Percentiles rank a stretch among this genome's conserved stretches.
These are phyloP conservation scores for Avena sativa DNA, from an alignment of 176 grass and related monocot genomes.

Conservation along the genomic window DNA sequence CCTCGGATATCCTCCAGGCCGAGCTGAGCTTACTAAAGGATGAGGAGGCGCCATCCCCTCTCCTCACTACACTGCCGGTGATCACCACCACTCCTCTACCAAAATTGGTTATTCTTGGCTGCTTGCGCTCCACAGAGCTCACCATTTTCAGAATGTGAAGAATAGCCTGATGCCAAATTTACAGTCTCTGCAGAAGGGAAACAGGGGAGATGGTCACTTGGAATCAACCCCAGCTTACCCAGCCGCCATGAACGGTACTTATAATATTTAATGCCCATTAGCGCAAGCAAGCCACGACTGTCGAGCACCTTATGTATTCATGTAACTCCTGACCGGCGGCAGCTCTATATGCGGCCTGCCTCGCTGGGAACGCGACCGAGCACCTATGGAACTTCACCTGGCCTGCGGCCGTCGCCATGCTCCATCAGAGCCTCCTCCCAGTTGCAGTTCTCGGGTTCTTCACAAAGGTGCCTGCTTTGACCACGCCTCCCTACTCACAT, in stretches of 20 bases:
- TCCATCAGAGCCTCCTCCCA: conserved; percentile 64
- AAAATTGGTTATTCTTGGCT: not conserved
- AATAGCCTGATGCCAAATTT: not conserved
- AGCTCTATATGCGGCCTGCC: conserved; percentile 63
- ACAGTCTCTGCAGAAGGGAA: not conserved
- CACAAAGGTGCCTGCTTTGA: conserved; percentile 51
- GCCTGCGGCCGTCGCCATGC: conserved; percentile 63
- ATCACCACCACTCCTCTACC: conserved; percentile 1
- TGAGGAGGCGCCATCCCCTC: not conserved
- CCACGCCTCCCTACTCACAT: not conserved
- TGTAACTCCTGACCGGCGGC: not conserved
- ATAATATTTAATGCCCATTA: not conserved
- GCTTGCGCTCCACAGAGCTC: not conserved
- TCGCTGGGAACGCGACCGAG: conserved; percentile 59
- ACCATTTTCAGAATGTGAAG: not conserved
- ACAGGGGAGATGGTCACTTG: not conserved
- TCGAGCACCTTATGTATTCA: not conserved
- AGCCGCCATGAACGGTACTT: conserved; percentile 49
- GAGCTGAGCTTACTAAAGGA: conserved; percentile 41
- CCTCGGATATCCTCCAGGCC: conserved; percentile 23
- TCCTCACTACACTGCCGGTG: not conserved
- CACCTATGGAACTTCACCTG: conserved; percentile 80
- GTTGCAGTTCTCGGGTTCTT: conserved; percentile 70
- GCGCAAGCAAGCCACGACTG: not conserved
- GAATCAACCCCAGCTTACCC: conserved; percentile 42